A percentile compares a stretch with the other conserved stretches of the same genome.
phyloP scores from a whole-genome alignment of 164 flowering plant species.

The Akebia trifoliata region DNA sequence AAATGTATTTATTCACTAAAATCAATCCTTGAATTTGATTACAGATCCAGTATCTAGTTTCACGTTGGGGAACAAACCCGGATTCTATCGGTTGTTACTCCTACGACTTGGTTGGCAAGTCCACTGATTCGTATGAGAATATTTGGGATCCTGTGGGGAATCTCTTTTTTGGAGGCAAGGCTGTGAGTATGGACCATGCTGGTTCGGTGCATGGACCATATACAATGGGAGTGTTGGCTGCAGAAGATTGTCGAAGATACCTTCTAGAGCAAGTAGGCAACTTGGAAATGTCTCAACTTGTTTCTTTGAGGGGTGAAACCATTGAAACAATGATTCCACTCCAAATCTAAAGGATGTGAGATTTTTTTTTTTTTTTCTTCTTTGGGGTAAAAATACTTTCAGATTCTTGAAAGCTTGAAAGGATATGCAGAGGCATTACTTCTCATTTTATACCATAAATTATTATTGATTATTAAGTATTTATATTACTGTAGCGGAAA shows the following conservation, averaged over 20 bases:
- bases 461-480: too few relatives aligned
- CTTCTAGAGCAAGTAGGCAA: conserved; percentile 37
- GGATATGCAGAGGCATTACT: too few relatives aligned
- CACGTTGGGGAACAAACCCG: conserved; percentile 84
- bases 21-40: too few relatives aligned
- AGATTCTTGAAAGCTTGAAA: too few relatives aligned
- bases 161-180: conserved; percentile 89
- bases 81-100: conserved; percentile 83
- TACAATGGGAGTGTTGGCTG: conserved; percentile 61
- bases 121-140: conserved; percentile 63
- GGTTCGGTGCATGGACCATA: conserved; percentile 95
- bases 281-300: conserved; percentile 34
- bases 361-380: too few relatives aligned
- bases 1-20: background rate
- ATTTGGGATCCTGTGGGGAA: conserved; percentile 64
- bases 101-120: conserved; percentile 69
- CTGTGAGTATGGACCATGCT: conserved; percentile 75
- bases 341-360: conserved; percentile 79
- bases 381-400: too few relatives aligned
- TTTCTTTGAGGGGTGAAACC: conserved; percentile 31
- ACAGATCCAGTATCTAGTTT: conserved; percentile 81
- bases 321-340: conserved; percentile 50
- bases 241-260: conserved; percentile 52
- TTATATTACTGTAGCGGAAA: too few relatives aligned
- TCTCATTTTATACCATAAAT: too few relatives aligned